A percentile compares a stretch with the other conserved stretches of the same genome.
phyloP scores from a whole-genome alignment of 495 filamentous ascomycete species.

The Talaromyces trachyspermus region DNA sequence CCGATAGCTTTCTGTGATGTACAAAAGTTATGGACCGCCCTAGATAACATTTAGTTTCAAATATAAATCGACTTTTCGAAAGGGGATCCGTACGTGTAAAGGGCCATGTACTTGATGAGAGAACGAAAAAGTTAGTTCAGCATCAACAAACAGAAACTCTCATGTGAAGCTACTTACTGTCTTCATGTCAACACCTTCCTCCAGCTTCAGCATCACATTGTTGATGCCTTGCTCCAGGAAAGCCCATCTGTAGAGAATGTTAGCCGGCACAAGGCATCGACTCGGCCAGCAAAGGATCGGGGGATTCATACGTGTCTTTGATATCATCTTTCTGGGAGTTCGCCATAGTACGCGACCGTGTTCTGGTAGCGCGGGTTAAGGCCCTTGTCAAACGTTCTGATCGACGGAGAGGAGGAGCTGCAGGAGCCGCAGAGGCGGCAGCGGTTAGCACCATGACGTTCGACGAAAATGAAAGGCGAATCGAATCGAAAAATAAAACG shows the following conservation, averaged over 20 bases:
- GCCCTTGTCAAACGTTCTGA: not conserved
- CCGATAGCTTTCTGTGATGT: constrained; percentile 88
- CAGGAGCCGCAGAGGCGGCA: not conserved
- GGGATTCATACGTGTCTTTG: constrained; percentile 62
- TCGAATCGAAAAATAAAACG: not conserved
- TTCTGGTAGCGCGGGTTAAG: too few relatives aligned
- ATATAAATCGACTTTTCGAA: constrained; percentile 10
- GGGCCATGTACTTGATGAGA: constrained; percentile 75
- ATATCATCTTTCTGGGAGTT: constrained; percentile 76
- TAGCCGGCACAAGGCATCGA: constrained; percentile 13
- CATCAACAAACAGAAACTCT: constrained; percentile 15
- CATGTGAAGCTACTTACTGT: constrained; percentile 48
- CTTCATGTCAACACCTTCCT: constrained; percentile 86
- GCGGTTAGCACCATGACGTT: not conserved
- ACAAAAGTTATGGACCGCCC: constrained; percentile 97
- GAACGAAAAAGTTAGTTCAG: not conserved
- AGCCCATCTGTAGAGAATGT: constrained; percentile 55
- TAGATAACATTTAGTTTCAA: constrained; percentile 24
- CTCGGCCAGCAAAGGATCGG: constrained; percentile 7
- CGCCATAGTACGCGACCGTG: not conserved
- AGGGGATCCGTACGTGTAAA: constrained; percentile 70
- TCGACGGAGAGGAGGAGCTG: not conserved
- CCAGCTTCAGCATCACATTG: constrained; percentile 85
- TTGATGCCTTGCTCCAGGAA: constrained; percentile 83
- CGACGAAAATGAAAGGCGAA: not conserved